Percentiles rank a stretch among this genome's conserved stretches.
These are phyloP conservation scores for Ganoderma multipileum DNA, from an alignment of 1,284 basidiomycete genomes.

Conservation along the genomic window DNA sequence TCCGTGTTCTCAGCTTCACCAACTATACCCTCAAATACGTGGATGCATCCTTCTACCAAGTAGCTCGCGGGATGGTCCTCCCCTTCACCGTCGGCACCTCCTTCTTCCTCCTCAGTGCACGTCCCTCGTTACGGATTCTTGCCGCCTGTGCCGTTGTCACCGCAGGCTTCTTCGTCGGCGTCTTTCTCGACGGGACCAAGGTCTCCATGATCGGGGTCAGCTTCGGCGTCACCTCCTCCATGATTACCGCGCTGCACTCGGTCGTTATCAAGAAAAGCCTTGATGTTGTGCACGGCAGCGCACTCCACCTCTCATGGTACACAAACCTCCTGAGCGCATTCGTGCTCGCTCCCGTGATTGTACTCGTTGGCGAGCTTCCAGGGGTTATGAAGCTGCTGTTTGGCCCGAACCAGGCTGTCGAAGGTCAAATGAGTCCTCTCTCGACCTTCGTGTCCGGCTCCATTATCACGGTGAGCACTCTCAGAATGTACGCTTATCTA, in stretches of 20 bases:
- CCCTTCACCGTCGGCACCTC: constrained; percentile 88
- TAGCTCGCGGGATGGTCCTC: constrained; percentile 86
- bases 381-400: constrained; percentile 66
- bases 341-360: constrained; percentile 67
- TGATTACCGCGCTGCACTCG: constrained; percentile 83
- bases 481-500: background rate
- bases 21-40: constrained; percentile 93
- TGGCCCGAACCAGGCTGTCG: constrained; percentile 45
- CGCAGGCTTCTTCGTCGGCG: constrained; percentile 84
- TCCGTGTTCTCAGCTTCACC: constrained; percentile 69
- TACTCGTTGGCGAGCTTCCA: constrained; percentile 75
- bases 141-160: constrained; percentile 79
- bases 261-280: constrained; percentile 87
- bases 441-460: constrained; percentile 82
- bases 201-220: constrained; percentile 69
- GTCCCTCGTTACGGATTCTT: constrained; percentile 77
- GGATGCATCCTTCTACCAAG: constrained; percentile 91
- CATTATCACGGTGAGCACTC: constrained; percentile 65
- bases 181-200: constrained; percentile 75
- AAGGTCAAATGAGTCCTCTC: constrained; percentile 54
- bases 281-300: constrained; percentile 77
- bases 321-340: constrained; percentile 79
- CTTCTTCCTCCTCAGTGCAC: constrained; percentile 70
- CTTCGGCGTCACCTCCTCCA: constrained; percentile 80
- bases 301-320: constrained; percentile 85